Evolutionary conservation across 805 yeast species (phyloP).

Genomic region (Kazachstania taianensis): DNA sequence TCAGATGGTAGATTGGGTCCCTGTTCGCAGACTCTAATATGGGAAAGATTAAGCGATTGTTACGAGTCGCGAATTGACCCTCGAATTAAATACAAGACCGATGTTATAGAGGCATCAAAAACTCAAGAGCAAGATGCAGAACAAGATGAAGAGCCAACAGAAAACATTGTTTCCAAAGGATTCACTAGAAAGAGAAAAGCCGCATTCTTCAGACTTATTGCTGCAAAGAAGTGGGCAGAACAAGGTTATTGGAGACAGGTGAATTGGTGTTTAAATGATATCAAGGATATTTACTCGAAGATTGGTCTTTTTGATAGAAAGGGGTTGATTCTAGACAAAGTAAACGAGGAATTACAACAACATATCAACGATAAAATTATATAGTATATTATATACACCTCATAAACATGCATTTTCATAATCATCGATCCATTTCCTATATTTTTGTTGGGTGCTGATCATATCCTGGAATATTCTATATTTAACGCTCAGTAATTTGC

Average conservation of each 20-base stretch:
- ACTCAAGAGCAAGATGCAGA: too few relatives aligned
- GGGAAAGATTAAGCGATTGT: constrained; percentile 47
- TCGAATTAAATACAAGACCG: constrained; percentile 27
- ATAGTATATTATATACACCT: background rate
- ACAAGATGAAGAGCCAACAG: background rate
- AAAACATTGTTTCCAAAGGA: constrained; percentile 36
- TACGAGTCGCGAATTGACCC: constrained; percentile 35
- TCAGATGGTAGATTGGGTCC: constrained; percentile 34
- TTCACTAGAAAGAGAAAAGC: constrained; percentile 61
- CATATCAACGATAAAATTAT: background rate
- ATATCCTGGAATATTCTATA: constrained; percentile 82
- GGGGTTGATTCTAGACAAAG: constrained; percentile 15
- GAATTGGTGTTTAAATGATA: constrained; percentile 24
- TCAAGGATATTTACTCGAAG: constrained; percentile 25
- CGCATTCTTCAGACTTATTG: constrained; percentile 63
- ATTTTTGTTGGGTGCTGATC: constrained; percentile 69
- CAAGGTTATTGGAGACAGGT: constrained; percentile 27
- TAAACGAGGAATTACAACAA: constrained; percentile 9
- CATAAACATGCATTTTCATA: background rate
- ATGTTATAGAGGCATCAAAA: constrained; percentile 7
- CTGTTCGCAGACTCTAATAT: constrained; percentile 39
- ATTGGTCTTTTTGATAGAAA: constrained; percentile 14
- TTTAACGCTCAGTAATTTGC: constrained; percentile 63
- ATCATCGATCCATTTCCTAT: constrained; percentile 43
- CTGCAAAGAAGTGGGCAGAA: constrained; percentile 62